These are phyloP conservation scores for Ogataea wickerhamii DNA, from an alignment of 805 yeast species.

Conservation along the genomic window DNA sequence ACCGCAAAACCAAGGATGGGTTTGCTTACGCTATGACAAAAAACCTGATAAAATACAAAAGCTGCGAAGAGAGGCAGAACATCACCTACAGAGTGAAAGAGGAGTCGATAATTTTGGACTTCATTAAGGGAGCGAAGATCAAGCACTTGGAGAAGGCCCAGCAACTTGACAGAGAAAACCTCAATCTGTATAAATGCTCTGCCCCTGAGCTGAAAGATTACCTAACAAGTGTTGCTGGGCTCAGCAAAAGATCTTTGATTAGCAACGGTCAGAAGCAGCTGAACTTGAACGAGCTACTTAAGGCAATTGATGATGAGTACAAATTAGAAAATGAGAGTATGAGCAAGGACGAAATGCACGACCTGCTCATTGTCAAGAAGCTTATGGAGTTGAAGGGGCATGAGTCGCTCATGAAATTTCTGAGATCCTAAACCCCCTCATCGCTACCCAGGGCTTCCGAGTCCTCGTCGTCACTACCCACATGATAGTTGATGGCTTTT, in stretches of 20 bases:
- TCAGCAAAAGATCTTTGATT: constrained; percentile 32
- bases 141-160: constrained; percentile 33
- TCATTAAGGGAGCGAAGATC: constrained; percentile 50
- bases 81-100: constrained; percentile 66
- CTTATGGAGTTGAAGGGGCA: constrained; percentile 68
- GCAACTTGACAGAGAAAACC: constrained; percentile 31
- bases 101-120: constrained; percentile 63
- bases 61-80: constrained; percentile 17
- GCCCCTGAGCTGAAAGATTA: constrained; percentile 28
- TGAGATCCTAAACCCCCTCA: constrained; percentile 30
- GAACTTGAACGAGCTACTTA: constrained; percentile 48
- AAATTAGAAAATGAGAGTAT: constrained; percentile 15
- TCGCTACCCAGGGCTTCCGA: not conserved
- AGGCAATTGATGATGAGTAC: constrained; percentile 31
- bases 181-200: constrained; percentile 30
- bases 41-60: constrained; percentile 20
- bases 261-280: constrained; percentile 30
- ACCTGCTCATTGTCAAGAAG: constrained; percentile 52
- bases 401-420: constrained; percentile 57
- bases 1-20: constrained; percentile 32
- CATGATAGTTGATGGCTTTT: constrained; percentile 34
- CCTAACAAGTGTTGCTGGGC: constrained; percentile 29
- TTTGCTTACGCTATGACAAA: constrained; percentile 27
- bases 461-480: constrained; percentile 1
- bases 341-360: constrained; percentile 42